Percentiles rank a stretch among this genome's conserved stretches.
Evolutionary conservation across 306 rosid species (phyloP).

Genomic region (Acacia crassicarpa): DNA sequence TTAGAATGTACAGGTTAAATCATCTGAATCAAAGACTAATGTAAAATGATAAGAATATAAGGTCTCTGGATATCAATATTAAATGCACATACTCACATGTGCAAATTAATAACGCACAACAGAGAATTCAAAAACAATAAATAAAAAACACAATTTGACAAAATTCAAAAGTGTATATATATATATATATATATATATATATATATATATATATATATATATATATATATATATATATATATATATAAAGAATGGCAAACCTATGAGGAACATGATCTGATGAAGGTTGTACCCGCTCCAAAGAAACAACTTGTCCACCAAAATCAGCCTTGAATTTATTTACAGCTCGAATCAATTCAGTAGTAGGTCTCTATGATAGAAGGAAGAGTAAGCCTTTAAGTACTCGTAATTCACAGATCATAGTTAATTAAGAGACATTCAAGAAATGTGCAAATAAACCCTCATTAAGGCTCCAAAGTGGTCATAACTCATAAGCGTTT

Average conservation of each 20-base stretch:
- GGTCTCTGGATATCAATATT: conserved; percentile 16
- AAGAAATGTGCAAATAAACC: conserved; percentile 18
- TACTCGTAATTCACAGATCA: conserved; percentile 7
- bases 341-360: conserved; percentile 88
- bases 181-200: too few species aligned
- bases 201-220: too few species aligned
- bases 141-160: not conserved
- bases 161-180: not conserved
- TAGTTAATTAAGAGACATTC: conserved; percentile 16
- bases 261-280: conserved; percentile 97
- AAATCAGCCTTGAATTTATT: conserved; percentile 89
- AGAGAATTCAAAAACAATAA: not conserved
- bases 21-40: not conserved
- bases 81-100: not conserved
- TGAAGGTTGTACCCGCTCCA: conserved; percentile 98
- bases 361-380: conserved; percentile 66
- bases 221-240: too few species aligned
- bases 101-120: not conserved
- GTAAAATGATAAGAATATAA: not conserved
- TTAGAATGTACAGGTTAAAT: conserved; percentile 19
- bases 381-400: conserved; percentile 16
- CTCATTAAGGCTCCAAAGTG: conserved; percentile 13
- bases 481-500: not conserved
- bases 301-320: conserved; percentile 83
- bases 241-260: conserved; percentile 44